Evolutionary conservation across 1,284 basidiomycete genomes (phyloP), one percentile per base, ranked within the genome.

Genomic region (Cerioporus squamosus): DNA sequence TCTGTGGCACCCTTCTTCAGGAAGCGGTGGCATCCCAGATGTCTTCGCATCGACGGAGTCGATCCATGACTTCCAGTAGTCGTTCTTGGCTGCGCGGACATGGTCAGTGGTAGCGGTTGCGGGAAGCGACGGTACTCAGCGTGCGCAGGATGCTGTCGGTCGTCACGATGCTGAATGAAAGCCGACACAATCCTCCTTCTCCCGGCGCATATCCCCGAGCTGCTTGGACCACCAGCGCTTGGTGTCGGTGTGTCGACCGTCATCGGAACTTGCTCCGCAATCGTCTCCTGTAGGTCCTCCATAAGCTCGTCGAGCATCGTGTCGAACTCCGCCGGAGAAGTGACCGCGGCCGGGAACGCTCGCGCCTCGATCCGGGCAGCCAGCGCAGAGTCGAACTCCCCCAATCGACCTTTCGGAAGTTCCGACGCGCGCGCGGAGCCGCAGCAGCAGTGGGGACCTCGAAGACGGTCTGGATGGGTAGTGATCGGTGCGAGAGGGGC

Each of bases 1-100:
- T 79, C 75, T 0, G 70, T 59, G 0, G 66, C 40, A 0, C 69
- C 65, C 0, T 36, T 47, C 7, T 64, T 66, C 2, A 74, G 61
- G 44, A 71, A 76, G n/a, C 62, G 62, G 57, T 72, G 1, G 73
- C 73, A 0, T 56, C 71, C 74, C 75, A 81, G 0, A 79, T 57
- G 64, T 64, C 0, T 59, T 44, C 1, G 61, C 60, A 2, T 67
- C 60, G 0, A 71, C 57, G 0, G 68, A 59, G 29, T 75, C 73
- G 0, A 79, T 61, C 68, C 68, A 80, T 1, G 72, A 68, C 1
- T 62, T 51, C 75, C 75, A 77, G 60, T 73, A 71, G n/a, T 75
- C 63, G 0, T 59, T 58, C 50, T 77, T 80, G 0, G 68, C 65
- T 6, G 48, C 42, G 15, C 55, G 23, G 17, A 80, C 73, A n/a